Percentiles rank a stretch among this genome's conserved stretches.
Conservation (phyloP, 2,329 filamentous ascomycete genomes). For the Rhynchosporium secalis region DNA sequence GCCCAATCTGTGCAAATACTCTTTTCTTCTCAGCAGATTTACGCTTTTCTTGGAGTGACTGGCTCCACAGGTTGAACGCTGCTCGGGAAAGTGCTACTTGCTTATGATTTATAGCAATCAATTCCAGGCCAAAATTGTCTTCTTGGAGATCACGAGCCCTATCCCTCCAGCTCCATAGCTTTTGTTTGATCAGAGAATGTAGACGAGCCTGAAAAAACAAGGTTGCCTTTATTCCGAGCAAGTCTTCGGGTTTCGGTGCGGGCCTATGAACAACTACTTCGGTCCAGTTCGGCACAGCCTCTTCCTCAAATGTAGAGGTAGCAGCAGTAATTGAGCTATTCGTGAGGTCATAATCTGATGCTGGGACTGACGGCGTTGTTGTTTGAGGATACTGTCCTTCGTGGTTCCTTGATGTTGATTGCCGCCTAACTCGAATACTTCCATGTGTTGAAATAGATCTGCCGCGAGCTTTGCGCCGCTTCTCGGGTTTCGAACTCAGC, state of each 20-base stretch:
- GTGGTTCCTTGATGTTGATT: constrained; percentile 21
- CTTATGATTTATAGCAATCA: constrained; percentile 51
- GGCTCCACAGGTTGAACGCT: constrained; percentile 53
- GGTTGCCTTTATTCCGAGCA: constrained; percentile 32
- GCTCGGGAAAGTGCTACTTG: constrained; percentile 51
- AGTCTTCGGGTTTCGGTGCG: constrained; percentile 17
- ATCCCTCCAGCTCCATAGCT: constrained; percentile 34
- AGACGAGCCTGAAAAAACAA: constrained; percentile 33
- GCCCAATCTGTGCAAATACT: constrained; percentile 57
- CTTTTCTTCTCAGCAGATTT: constrained; percentile 46
- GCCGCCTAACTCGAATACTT: constrained; percentile 33
- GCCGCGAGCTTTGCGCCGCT: constrained; percentile 23
- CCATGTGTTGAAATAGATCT: constrained; percentile 35
- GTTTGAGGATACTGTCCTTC: constrained; percentile 12
- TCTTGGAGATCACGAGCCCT: constrained; percentile 39
- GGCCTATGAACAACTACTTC: constrained; percentile 6
- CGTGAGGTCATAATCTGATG: constrained; percentile 29
- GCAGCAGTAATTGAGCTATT: constrained; percentile 32
- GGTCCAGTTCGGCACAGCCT: constrained; percentile 16
- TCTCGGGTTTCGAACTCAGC: constrained; percentile 28
- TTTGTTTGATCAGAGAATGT: constrained; percentile 21
- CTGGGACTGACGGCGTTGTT: constrained; percentile 17
- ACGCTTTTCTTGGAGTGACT: constrained; percentile 36
- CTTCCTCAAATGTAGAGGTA: constrained; percentile 29
- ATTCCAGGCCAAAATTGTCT: constrained; percentile 43